Evolutionary conservation across 2,329 filamentous ascomycete genomes (phyloP).

Genomic region (Diaporthe helianthi): DNA sequence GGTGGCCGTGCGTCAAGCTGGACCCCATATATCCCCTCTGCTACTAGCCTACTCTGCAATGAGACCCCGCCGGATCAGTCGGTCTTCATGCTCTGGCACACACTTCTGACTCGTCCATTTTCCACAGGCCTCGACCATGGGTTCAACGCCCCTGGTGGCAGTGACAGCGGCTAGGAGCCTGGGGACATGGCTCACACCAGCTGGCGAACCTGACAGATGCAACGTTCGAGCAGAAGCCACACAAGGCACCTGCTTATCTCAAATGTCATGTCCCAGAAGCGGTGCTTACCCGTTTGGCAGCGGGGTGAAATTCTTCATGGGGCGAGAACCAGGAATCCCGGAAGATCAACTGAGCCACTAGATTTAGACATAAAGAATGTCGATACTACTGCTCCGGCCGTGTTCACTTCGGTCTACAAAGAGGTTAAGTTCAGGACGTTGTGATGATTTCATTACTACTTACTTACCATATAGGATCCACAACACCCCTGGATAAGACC

Average conservation of each 20-base stretch:
- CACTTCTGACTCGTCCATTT: not conserved
- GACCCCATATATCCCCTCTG: slow-evolving; percentile 4
- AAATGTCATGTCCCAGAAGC: not conserved
- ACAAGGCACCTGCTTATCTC: too few relatives aligned
- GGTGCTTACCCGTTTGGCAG: not conserved
- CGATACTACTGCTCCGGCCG: too few relatives aligned
- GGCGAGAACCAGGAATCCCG: not conserved
- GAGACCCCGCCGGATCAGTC: not conserved
- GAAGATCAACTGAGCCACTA: not conserved
- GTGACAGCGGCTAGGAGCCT: not conserved
- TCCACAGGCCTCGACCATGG: not conserved
- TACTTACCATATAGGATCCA: too few relatives aligned
- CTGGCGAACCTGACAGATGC: not conserved
- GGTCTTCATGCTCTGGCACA: not conserved
- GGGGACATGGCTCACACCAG: not conserved
- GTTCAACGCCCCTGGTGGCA: not conserved
- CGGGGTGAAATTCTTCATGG: not conserved
- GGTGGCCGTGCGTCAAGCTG: not conserved
- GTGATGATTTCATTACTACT: too few relatives aligned
- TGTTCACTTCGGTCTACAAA: not conserved
- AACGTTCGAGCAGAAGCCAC: too few relatives aligned
- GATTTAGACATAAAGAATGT: not conserved
- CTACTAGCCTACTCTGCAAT: slow-evolving; percentile 9
- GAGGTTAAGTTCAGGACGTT: too few relatives aligned
- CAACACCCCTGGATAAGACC: too few relatives aligned